A percentile compares a stretch with the other conserved stretches of the same genome.
Conservation (phyloP, 352 stramenopile genomes). For the Pythium apleroticum region DNA sequence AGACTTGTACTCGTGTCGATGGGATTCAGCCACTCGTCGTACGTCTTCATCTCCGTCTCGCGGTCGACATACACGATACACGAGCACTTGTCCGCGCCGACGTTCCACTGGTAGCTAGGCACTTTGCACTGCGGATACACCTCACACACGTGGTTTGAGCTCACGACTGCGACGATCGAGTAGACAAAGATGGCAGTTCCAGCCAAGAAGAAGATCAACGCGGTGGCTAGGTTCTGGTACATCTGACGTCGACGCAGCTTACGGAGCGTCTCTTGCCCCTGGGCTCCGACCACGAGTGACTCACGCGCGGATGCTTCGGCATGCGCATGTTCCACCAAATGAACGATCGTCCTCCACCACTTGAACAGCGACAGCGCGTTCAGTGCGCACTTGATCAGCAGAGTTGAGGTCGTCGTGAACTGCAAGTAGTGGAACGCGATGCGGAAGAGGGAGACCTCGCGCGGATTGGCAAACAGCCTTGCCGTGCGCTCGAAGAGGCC, state of each 20-base stretch:
- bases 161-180: conserved; percentile 15
- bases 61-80: conserved; percentile 29
- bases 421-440: conserved; percentile 49
- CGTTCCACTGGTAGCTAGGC: conserved; percentile 29
- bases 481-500: conserved; percentile 41
- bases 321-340: background rate
- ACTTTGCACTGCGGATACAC: conserved; percentile 18
- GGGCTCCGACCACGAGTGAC: background rate
- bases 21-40: conserved; percentile 15
- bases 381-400: conserved; percentile 39
- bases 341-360: conserved; percentile 38
- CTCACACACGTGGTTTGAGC: conserved; percentile 3
- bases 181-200: conserved; percentile 21
- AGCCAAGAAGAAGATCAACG: conserved; percentile 5
- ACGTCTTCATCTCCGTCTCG: background rate
- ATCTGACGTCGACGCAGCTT: background rate
- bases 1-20: conserved; percentile 7
- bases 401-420: conserved; percentile 26
- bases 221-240: background rate
- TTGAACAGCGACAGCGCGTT: conserved; percentile 44
- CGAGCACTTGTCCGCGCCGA: conserved; percentile 18
- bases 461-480: conserved; percentile 45
- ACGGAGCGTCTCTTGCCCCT: background rate
- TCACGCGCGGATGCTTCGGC: background rate
- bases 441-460: conserved; percentile 39